These are phyloP conservation scores for Clitopilus passeckerianus DNA, from an alignment of 768 basidiomycete species.

Conservation along the genomic window DNA sequence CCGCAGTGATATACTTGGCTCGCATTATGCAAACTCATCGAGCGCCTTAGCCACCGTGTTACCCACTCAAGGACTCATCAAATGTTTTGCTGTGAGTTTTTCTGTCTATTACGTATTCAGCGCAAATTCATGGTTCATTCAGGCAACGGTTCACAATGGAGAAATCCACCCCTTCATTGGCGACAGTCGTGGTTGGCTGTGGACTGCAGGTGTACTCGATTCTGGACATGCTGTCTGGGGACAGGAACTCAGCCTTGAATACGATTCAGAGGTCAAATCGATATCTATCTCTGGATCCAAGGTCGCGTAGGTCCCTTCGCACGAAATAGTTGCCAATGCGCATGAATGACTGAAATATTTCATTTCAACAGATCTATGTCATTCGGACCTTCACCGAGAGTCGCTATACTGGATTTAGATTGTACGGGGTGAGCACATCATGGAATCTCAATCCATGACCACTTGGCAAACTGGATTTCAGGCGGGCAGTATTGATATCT, in stretches of 20 bases:
- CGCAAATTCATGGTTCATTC: background rate
- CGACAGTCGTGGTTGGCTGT: conserved; percentile 50
- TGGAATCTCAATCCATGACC: background rate
- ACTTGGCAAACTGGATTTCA: conserved; percentile 14
- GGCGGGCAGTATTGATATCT: conserved; percentile 30
- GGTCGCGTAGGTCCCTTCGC: conserved; percentile 38
- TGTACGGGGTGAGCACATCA: conserved; percentile 29
- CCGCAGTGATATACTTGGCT: conserved; percentile 33
- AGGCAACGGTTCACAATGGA: conserved; percentile 30
- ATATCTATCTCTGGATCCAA: conserved; percentile 39
- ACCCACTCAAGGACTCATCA: conserved; percentile 32
- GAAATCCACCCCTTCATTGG: conserved; percentile 37
- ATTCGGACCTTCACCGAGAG: conserved; percentile 45
- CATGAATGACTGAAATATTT: background rate
- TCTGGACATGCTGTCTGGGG: conserved; percentile 26
- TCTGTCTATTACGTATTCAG: background rate
- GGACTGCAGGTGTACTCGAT: conserved; percentile 19
- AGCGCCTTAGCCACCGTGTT: conserved; percentile 19
- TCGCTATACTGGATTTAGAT: conserved; percentile 42
- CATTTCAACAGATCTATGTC: conserved; percentile 44
- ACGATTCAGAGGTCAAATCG: conserved; percentile 34
- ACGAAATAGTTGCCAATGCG: background rate
- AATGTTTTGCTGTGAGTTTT: conserved; percentile 41
- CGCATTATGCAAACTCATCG: conserved; percentile 34
- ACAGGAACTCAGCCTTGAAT: conserved; percentile 37